These are phyloP conservation scores for Scutellospora calospora DNA, from an alignment of 371 early-diverging fungal species.

Conservation along the genomic window DNA sequence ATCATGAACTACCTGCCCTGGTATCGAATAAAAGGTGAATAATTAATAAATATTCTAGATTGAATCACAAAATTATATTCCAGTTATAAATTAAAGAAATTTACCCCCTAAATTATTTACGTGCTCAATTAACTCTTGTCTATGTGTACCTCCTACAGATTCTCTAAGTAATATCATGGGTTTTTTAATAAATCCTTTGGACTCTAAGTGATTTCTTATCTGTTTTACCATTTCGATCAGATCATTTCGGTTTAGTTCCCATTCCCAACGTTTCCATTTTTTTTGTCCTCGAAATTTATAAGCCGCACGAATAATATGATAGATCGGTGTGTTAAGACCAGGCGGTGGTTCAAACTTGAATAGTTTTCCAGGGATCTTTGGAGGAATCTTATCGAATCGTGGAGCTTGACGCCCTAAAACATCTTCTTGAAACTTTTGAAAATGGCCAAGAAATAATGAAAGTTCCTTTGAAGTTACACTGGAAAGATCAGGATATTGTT, in stretches of 20 bases:
- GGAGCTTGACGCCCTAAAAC: slow-evolving; percentile 53
- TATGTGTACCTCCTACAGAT: slow-evolving; percentile 54
- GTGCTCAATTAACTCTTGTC: slow-evolving; percentile 51
- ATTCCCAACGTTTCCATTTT: slow-evolving; percentile 65
- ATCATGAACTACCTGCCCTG: slow-evolving; percentile 50
- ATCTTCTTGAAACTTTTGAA: slow-evolving; percentile 75
- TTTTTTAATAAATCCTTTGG: slow-evolving; percentile 50
- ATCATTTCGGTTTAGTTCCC: slow-evolving; percentile 51
- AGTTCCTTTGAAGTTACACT: slow-evolving; percentile 63
- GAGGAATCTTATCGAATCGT: slow-evolving; percentile 39
- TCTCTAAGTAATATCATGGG: slow-evolving; percentile 63
- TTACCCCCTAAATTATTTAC: slow-evolving; percentile 63
- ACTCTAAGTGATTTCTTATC: slow-evolving; percentile 56
- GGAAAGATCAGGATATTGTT: slow-evolving; percentile 51
- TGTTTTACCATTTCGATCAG: slow-evolving; percentile 58
- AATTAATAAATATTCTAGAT: not conserved
- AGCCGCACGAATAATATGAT: slow-evolving; percentile 61
- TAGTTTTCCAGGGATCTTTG: slow-evolving; percentile 69
- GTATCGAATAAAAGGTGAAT: not conserved
- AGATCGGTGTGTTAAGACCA: slow-evolving; percentile 55
- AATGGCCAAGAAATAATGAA: slow-evolving; percentile 59
- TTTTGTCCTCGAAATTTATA: slow-evolving; percentile 61
- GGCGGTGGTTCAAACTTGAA: slow-evolving; percentile 60
- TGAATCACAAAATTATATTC: not conserved
- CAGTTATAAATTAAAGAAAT: not conserved